These are phyloP conservation scores for Trichophyton mentagrophytes DNA, from an alignment of 2,329 filamentous ascomycete species.

Conservation along the genomic window DNA sequence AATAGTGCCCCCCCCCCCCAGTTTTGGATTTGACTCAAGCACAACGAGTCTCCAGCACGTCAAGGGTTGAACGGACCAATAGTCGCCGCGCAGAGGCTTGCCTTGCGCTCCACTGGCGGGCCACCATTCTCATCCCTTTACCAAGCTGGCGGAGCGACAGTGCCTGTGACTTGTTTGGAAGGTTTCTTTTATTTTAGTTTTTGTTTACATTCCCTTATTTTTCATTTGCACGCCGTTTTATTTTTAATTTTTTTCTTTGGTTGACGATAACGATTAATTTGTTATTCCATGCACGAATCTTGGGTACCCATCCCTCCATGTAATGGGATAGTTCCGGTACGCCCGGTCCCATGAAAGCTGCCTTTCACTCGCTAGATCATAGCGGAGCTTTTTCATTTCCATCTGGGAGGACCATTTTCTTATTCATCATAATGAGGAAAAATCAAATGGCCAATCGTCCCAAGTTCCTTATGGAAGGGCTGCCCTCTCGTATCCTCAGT, in stretches of 20 bases:
- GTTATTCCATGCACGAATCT: slow-evolving; percentile 1
- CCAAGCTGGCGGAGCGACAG: slow-evolving; percentile 5
- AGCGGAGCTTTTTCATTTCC: neutral
- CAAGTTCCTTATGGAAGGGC: slow-evolving; percentile 3
- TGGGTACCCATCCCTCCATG: slow-evolving; percentile 3
- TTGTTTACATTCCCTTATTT: neutral
- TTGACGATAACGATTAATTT: neutral
- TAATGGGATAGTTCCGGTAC: slow-evolving; percentile 6
- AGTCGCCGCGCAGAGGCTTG: neutral
- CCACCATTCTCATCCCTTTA: slow-evolving; percentile 5
- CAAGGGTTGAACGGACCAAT: neutral
- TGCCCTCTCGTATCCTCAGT: slow-evolving; percentile 4
- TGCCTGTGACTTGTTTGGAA: slow-evolving; percentile 5
- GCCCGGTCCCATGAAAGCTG: slow-evolving; percentile 5
- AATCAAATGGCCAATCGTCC: slow-evolving; percentile 3
- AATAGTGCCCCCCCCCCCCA: neutral
- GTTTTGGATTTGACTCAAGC: slow-evolving; percentile 3
- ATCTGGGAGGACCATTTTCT: slow-evolving; percentile 2
- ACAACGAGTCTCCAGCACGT: neutral
- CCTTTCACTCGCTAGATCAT: slow-evolving; percentile 4
- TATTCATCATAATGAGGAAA: slow-evolving; percentile 4
- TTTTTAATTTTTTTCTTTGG: slow-evolving; percentile 3
- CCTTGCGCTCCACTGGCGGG: neutral
- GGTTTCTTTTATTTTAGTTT: slow-evolving; percentile 3
- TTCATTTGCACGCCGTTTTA: slow-evolving; percentile 3